Base-by-base conservation (phyloP, 2,329 filamentous ascomycete genomes). In the Allantophomopsis lycopodina region DNA sequence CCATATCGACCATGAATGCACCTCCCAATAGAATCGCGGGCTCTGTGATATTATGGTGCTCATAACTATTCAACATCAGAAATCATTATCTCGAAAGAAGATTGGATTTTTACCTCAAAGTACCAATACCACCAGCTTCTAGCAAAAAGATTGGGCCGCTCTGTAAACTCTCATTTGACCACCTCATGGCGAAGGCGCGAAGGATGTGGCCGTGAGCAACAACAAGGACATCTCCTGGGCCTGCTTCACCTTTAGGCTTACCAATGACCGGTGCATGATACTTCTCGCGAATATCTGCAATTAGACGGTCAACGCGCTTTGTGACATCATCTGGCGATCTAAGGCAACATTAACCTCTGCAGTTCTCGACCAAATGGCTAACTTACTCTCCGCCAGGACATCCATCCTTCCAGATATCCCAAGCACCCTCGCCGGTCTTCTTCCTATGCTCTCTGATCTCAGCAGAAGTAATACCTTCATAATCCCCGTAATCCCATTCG, bases 151-250 rank as follows among this genome's bases (percentile, higher is more conserved):
- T 73, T 32, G 85, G 82, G 7, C 82, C 86, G 37, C 86, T 79
- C 40, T 75, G 71, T 42, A 95, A 64, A 11, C 73, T 67, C 62
- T 82, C 82, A 0, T 76, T 75, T 0, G 79, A 71, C 88, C 88
- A 95, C 23, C 87, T 71, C 66, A 89, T 84, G 6, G 88, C 87
- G 57, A 95, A 86, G 0, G 85, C 84, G 13, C 88, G 70, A 39
- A 95, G 63, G 41, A 94, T 89, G 61, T 94, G 88, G 0, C 88
- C 88, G 55, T 95, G 88, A 16, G 85, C 88, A 5, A 95, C 85
- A 37, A 94, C 68, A 17, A 89, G 59, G 14, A 89, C 75, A 57
- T 89, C 83, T 13, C 73, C 63, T 13, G 57, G 73, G 8, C 54
- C 65, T 45, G 55, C 63, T 7, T 62, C 55, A 8, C 60, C 62